These are phyloP conservation scores for Aspergillus glaucus DNA, from an alignment of 2,329 filamentous ascomycete genomes.

Conservation along the genomic window DNA sequence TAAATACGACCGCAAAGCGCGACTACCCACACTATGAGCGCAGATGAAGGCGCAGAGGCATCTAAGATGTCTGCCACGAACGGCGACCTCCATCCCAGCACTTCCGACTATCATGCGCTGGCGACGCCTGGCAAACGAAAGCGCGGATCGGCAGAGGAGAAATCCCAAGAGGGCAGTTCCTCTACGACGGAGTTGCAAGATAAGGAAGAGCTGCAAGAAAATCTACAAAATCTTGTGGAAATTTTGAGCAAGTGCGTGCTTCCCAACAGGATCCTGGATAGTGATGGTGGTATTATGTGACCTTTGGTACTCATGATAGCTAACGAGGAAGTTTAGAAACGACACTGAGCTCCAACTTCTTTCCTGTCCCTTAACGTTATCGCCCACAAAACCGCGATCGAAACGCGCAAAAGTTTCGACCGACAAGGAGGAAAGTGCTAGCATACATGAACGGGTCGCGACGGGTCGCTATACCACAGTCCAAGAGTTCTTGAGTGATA, in stretches of 20 bases:
- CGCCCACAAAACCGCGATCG: slow-evolving; percentile 33
- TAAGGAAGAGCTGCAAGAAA: slow-evolving; percentile 27
- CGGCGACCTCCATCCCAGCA: slow-evolving; percentile 25
- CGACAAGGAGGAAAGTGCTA: slow-evolving; percentile 27
- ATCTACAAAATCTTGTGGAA: slow-evolving; percentile 29
- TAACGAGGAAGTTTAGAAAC: slow-evolving; percentile 22
- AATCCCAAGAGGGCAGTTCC: slow-evolving; percentile 18
- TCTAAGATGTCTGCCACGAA: slow-evolving; percentile 27
- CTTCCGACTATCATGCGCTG: slow-evolving; percentile 22
- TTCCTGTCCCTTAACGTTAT: slow-evolving; percentile 31
- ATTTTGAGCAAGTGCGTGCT: slow-evolving; percentile 25
- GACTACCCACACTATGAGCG: slow-evolving; percentile 27
- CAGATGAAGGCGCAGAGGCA: slow-evolving; percentile 29
- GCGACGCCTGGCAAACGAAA: slow-evolving; percentile 39
- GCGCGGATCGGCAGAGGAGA: slow-evolving; percentile 30
- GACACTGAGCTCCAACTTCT: slow-evolving; percentile 40
- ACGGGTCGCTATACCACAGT: slow-evolving; percentile 34
- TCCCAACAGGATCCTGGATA: not conserved
- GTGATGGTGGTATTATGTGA: slow-evolving; percentile 7
- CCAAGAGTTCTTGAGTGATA: slow-evolving; percentile 37
- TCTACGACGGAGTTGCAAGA: slow-evolving; percentile 22
- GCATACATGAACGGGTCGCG: slow-evolving; percentile 33
- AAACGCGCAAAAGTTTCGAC: slow-evolving; percentile 39
- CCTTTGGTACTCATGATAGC: not conserved
- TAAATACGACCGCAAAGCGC: slow-evolving; percentile 16